Conservation (phyloP, 371 early-diverging fungal genomes). For the Polyrhizophydium stewartii region DNA sequence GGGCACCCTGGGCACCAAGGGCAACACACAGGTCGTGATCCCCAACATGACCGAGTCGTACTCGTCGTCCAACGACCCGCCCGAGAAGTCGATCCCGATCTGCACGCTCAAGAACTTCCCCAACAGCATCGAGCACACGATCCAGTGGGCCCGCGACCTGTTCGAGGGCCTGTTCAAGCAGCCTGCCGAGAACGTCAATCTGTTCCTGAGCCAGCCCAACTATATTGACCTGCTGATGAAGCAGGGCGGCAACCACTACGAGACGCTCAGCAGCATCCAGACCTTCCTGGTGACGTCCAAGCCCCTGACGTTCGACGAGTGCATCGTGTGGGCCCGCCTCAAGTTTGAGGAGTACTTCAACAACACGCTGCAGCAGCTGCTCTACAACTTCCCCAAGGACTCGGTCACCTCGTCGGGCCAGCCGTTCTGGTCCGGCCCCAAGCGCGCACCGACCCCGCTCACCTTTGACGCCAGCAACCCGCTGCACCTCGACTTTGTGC, state of each 20-base stretch:
- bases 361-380: slow-evolving; percentile 89
- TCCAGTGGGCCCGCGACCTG: slow-evolving; percentile 97
- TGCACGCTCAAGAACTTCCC: slow-evolving; percentile 99
- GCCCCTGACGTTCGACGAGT: slow-evolving; percentile 84
- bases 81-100: slow-evolving; percentile 98
- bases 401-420: slow-evolving; percentile 88
- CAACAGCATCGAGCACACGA: slow-evolving; percentile 99
- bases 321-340: slow-evolving; percentile 87
- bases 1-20: slow-evolving; percentile 99
- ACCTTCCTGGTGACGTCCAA: slow-evolving; percentile 70
- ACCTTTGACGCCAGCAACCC: slow-evolving; percentile 74
- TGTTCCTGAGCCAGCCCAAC: slow-evolving; percentile 77
- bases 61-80: slow-evolving; percentile 98
- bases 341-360: slow-evolving; percentile 90
- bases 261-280: slow-evolving; percentile 65
- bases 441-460: slow-evolving; percentile 90
- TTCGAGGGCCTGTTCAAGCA: slow-evolving; percentile 95
- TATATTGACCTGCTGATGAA: slow-evolving; percentile 75
- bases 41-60: slow-evolving; percentile 98
- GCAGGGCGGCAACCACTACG: slow-evolving; percentile 76
- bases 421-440: slow-evolving; percentile 99
- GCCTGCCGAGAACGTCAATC: slow-evolving; percentile 89
- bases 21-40: slow-evolving; percentile 98
- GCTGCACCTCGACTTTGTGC: slow-evolving; percentile 89
- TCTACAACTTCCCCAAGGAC: slow-evolving; percentile 95